phyloP scores from a whole-genome alignment of 2,329 filamentous ascomycete species.

The Ophiognomonia clavigignenti-juglandacearum region DNA sequence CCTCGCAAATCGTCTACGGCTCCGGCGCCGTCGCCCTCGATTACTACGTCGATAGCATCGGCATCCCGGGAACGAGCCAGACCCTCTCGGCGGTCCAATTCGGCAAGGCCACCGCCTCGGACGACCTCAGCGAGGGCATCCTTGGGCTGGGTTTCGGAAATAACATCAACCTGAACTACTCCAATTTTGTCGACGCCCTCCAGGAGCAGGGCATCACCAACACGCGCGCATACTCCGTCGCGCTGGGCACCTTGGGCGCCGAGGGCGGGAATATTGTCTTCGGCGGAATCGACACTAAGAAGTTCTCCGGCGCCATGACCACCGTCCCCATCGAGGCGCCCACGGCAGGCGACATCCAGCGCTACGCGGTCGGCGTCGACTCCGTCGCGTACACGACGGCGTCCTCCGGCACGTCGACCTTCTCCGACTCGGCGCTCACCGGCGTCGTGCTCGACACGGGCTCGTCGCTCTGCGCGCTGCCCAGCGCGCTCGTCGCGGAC shows the following conservation, averaged over 20 bases:
- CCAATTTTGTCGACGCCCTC: conserved; percentile 43
- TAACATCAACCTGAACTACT: conserved; percentile 35
- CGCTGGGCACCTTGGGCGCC: conserved; percentile 25
- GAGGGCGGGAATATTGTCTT: conserved; percentile 32
- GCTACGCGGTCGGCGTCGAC: conserved; percentile 40
- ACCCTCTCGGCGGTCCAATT: conserved; percentile 49
- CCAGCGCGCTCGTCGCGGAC: conserved; percentile 44
- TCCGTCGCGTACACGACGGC: conserved; percentile 30
- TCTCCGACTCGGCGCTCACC: conserved; percentile 30
- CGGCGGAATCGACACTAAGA: conserved; percentile 41
- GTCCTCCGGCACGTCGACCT: conserved; percentile 23
- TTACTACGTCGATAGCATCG: conserved; percentile 38
- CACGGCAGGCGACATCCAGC: conserved; percentile 22
- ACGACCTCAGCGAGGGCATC: conserved; percentile 47
- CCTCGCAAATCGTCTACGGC: conserved; percentile 37
- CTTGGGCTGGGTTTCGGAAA: conserved; percentile 65
- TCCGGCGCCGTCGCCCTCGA: conserved; percentile 36
- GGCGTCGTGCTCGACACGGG: conserved; percentile 59
- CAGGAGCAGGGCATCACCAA: conserved; percentile 42
- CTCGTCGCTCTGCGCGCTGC: conserved; percentile 63
- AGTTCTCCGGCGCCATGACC: conserved; percentile 34
- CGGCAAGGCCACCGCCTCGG: conserved; percentile 47
- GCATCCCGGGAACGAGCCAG: conserved; percentile 21
- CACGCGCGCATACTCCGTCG: conserved; percentile 27
- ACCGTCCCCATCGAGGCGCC: conserved; percentile 24